These are phyloP conservation scores for Debaryomyces udenii DNA, from an alignment of 1,139 yeast species.

Conservation along the genomic window DNA sequence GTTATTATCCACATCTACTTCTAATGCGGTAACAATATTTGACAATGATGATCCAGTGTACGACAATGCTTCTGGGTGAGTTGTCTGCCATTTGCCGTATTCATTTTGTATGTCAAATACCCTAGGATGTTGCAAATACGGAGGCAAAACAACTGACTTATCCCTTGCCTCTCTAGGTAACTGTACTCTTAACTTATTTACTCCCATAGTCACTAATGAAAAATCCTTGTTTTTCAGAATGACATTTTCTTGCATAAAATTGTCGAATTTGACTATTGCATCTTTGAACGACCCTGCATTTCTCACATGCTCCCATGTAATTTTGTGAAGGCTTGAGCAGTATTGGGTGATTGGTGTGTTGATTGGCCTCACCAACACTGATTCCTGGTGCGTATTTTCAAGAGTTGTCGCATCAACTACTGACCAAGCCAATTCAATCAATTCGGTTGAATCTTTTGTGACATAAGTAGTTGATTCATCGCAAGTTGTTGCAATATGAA, in stretches of 20 bases:
- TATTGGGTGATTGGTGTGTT: slow-evolving; percentile 70
- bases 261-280: slow-evolving; percentile 59
- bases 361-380: slow-evolving; percentile 60
- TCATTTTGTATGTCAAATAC: slow-evolving; percentile 79
- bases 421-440: slow-evolving; percentile 69
- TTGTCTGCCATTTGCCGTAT: slow-evolving; percentile 67
- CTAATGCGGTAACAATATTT: slow-evolving; percentile 62
- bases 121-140: slow-evolving; percentile 73
- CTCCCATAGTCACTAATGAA: slow-evolving; percentile 66
- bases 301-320: slow-evolving; percentile 68
- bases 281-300: slow-evolving; percentile 59
- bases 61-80: slow-evolving; percentile 62
- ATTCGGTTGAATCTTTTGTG: slow-evolving; percentile 65
- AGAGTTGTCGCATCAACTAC: slow-evolving; percentile 44
- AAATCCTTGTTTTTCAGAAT: slow-evolving; percentile 53
- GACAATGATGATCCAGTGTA: slow-evolving; percentile 52
- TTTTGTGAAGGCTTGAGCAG: slow-evolving; percentile 54
- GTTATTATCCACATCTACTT: slow-evolving; percentile 42
- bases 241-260: slow-evolving; percentile 47
- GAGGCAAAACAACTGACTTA: slow-evolving; percentile 70
- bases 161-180: slow-evolving; percentile 82
- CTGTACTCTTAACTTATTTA: slow-evolving; percentile 75
- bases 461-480: slow-evolving; percentile 65
- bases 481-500: slow-evolving; percentile 67
- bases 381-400: slow-evolving; percentile 38